Evolutionary conservation across 345 rosid species (phyloP).

Genomic region (Eutrema heterophyllum): DNA sequence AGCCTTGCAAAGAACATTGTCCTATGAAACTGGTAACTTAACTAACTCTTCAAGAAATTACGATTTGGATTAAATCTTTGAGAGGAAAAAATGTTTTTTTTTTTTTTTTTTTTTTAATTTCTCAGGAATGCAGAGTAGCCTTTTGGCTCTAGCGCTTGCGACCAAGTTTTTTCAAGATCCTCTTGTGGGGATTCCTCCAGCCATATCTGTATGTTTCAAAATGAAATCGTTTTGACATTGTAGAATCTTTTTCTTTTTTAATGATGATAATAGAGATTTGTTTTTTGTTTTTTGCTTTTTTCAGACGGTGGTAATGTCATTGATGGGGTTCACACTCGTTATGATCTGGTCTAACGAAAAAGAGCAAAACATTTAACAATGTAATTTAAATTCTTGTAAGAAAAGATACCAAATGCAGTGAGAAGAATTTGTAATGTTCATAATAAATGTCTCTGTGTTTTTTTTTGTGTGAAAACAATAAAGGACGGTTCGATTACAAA

Average conservation of each 20-base stretch:
- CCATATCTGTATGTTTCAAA: conserved; percentile 42
- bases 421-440: background rate
- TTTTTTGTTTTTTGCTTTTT: background rate
- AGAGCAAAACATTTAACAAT: conserved; percentile 6
- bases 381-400: background rate
- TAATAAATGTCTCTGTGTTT: no score
- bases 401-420: background rate
- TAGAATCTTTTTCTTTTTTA: background rate
- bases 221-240: background rate
- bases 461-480: background rate
- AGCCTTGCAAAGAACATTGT: conserved; percentile 80
- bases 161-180: conserved; percentile 92
- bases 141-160: conserved; percentile 85
- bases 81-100: background rate
- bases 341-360: conserved; percentile 69
- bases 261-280: background rate
- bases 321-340: conserved; percentile 90
- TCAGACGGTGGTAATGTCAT: conserved; percentile 96
- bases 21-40: conserved; percentile 70
- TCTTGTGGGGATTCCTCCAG: conserved; percentile 85
- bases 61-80: background rate
- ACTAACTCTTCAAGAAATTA: background rate
- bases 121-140: conserved; percentile 98
- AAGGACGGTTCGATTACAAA: background rate
- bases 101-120: background rate